Evolutionary conservation across 2,329 filamentous ascomycete species (phyloP), one percentile per base, ranked within the genome.

Genomic region (Xylariaceae sp.): DNA sequence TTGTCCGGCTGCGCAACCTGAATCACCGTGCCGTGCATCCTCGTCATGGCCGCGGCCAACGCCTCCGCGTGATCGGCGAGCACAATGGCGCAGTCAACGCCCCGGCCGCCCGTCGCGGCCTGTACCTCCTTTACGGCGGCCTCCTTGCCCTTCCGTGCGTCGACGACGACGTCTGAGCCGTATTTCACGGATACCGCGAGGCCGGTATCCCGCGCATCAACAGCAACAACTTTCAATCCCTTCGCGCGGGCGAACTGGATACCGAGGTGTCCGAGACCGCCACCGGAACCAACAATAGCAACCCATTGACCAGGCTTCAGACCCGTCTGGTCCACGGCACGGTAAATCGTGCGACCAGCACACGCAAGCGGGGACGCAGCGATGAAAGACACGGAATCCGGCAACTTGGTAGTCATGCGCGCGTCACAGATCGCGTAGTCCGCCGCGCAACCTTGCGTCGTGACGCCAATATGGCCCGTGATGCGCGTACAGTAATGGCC

Each of bases 1-100:
- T 73, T 80, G 1, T 87, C 84, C 1, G 86, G 86, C 4, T 82
- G 82, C 56, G 74, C 82, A 52, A 86, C 78, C 68, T 86, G 82
- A 1, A 86, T 74, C 66, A 85, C 74, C 0, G 73, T 77, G 2
- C 82, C 83, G 66, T 87, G 84, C 77, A 81, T 84, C 66, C 76
- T 79, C 0, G 84, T 87, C 0, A 84, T 73, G 0, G 82, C 82
- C 55, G 80, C 82, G 0, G 76, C 78, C 18, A 65, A 54, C 4
- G 76, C 81, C 47, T 81, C 78, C 2, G 83, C 78, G 0, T 71
- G 71, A 1, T 73, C 68, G 15, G 80, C 78, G 0, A 86, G 68
- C 52, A 80, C 80, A 10, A 87, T 68, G 0, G 82, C 78, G 1
- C 78, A 78, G 57, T 83, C 77, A 0, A 77, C 82, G 0, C 83